These are phyloP conservation scores for Lepidopterella palustris DNA, from an alignment of 495 filamentous ascomycete species.

Conservation along the genomic window DNA sequence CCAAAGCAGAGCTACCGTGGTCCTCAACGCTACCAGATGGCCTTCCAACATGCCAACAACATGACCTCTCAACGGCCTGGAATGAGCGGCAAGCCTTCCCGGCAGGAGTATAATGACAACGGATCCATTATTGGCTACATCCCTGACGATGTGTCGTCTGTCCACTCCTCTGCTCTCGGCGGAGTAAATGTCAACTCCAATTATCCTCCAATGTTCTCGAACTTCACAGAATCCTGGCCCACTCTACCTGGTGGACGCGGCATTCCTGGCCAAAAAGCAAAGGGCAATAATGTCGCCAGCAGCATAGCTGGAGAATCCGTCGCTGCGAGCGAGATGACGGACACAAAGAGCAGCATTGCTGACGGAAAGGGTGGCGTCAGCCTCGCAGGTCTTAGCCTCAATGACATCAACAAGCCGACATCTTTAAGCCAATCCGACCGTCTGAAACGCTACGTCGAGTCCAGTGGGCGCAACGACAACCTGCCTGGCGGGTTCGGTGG, in stretches of 20 bases:
- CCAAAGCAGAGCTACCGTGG: constrained; percentile 90
- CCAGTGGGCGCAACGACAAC: constrained; percentile 54
- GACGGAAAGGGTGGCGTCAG: constrained; percentile 74
- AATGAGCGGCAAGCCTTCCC: constrained; percentile 44
- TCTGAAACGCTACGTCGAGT: constrained; percentile 83
- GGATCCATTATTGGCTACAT: constrained; percentile 90
- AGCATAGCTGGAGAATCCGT: constrained; percentile 88
- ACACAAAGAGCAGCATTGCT: constrained; percentile 63
- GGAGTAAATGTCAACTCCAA: constrained; percentile 72
- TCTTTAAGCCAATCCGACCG: constrained; percentile 82
- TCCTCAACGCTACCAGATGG: constrained; percentile 82
- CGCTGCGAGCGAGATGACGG: constrained; percentile 79
- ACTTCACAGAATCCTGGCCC: constrained; percentile 88
- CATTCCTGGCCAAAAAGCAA: constrained; percentile 33
- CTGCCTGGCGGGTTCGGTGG: constrained; percentile 36
- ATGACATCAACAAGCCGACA: constrained; percentile 67
- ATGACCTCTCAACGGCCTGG: constrained; percentile 47
- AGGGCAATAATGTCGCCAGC: constrained; percentile 57
- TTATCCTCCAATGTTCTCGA: constrained; percentile 93
- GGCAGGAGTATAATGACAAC: constrained; percentile 73
- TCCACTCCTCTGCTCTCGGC: constrained; percentile 86
- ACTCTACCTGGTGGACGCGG: constrained; percentile 53
- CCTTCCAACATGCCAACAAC: constrained; percentile 61
- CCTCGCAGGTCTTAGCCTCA: constrained; percentile 70
- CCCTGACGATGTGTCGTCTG: constrained; percentile 92